Evolutionary conservation across 345 rosid genomes (phyloP), one percentile per base, ranked within the genome.

Genomic region (Hevea brasiliensis): DNA sequence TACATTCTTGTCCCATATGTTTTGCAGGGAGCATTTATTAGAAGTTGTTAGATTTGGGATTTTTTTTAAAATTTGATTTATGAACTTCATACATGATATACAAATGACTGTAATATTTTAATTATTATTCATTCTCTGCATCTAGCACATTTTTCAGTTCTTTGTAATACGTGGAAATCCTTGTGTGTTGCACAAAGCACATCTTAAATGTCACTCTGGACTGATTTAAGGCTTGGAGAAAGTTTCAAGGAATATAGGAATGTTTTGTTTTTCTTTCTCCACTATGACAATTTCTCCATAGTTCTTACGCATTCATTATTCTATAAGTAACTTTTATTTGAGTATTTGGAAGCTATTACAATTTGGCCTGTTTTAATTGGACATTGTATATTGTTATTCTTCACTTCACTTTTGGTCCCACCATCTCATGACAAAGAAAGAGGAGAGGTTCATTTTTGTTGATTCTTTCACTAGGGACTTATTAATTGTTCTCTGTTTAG

Each of bases 401-500:
- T 65, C 44, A 11, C 37, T 17, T 32, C 14, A 48, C 27, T 44
- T 21, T 70, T 35, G n/a, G 29, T 29, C 23, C 41, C 44, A 11
- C 41, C 13, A 8, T 50, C 8, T 21, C 37, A 61, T 57, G 32
- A 17, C 9, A 8, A 17, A 6, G 20, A 6, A 37, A 8, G 48
- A n/a, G 6, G 3, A 48, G 20, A 12, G 60, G 23, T 67, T n/a
- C 35, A 8, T 48, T 3, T 35, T 29, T 32, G 20, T 50, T 50
- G 0, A 35, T 61, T 13, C 44, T 20, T 67, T 62, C 61, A 48
- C 7, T 53, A 27, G 45, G n/a, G 12, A 23, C 55, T 40, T 72
- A 58, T 23, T 42, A 47, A 26, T 23, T 32, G 61, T 23, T 23
- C 29, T 73, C 13, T 79, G 53, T 74, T 59, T 45, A 95, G 99